Evolutionary conservation across 306 rosid genomes (phyloP).

Genomic region (Cucurbita maxima): DNA sequence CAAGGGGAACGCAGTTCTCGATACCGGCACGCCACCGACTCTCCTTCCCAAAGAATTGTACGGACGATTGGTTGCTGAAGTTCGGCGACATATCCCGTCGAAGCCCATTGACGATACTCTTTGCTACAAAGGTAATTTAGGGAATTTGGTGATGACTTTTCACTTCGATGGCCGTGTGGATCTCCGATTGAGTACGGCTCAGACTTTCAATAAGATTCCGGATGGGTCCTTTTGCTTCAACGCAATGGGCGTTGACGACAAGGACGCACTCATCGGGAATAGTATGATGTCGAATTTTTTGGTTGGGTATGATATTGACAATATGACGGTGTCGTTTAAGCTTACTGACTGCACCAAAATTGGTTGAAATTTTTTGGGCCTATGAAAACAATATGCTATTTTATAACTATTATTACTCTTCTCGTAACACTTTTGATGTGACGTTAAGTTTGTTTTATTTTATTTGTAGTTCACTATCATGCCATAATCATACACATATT

Average conservation of each 20-base stretch:
- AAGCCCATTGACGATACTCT: background rate
- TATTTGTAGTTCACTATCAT: too few species aligned
- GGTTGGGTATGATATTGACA: conserved; percentile 36
- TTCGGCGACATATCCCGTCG: background rate
- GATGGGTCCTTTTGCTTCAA: conserved; percentile 26
- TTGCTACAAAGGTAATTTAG: background rate
- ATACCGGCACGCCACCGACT: conserved; percentile 24
- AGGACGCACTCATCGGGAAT: conserved; percentile 25
- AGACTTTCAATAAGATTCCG: background rate
- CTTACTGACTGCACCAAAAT: conserved; percentile 18
- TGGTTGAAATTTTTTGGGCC: background rate
- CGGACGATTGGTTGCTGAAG: conserved; percentile 4
- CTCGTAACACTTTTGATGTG: too few species aligned
- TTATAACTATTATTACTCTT: too few species aligned
- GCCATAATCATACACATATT: too few species aligned
- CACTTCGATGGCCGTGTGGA: background rate
- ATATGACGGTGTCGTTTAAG: conserved; percentile 26
- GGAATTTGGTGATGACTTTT: background rate
- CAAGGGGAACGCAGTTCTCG: conserved; percentile 16
- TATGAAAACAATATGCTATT: background rate
- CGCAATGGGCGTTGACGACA: background rate
- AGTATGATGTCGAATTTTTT: conserved; percentile 25
- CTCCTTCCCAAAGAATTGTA: background rate
- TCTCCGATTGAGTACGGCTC: background rate
- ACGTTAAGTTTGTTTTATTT: too few species aligned